These are phyloP conservation scores for Penicillium sp. DNA, from an alignment of 2,329 filamentous ascomycete species.

Conservation along the genomic window DNA sequence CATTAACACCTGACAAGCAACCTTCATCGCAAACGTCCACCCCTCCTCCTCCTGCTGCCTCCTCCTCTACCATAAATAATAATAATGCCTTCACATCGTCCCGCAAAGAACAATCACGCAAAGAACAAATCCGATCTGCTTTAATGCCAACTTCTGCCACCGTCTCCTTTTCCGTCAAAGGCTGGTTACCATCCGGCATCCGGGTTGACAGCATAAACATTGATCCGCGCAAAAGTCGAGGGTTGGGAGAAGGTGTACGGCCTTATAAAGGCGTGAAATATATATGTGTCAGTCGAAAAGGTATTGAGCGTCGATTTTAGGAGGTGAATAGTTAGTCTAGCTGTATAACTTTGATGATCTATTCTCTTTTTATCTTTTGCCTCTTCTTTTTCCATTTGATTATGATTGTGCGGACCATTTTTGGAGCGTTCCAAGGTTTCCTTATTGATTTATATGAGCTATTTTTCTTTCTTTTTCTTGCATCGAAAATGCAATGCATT, in stretches of 20 bases:
- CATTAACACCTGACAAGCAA: conserved; percentile 17
- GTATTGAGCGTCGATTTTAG: conserved; percentile 45
- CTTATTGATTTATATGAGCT: background rate
- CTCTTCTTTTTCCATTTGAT: background rate
- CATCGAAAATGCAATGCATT: background rate
- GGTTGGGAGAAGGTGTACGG: conserved; percentile 80
- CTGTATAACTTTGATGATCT: background rate
- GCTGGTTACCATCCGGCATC: conserved; percentile 62
- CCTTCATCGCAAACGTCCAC: conserved; percentile 14
- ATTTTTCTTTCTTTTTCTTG: background rate
- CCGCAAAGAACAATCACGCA: conserved; percentile 23
- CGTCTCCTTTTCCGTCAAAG: conserved; percentile 61
- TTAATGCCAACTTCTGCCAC: conserved; percentile 76
- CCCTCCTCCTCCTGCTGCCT: background rate
- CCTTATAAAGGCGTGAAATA: conserved; percentile 99
- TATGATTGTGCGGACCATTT: background rate
- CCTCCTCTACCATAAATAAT: conserved; percentile 6
- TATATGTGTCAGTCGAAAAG: conserved; percentile 64
- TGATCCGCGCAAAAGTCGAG: conserved; percentile 74
- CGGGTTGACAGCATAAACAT: conserved; percentile 60
- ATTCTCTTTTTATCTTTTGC: background rate
- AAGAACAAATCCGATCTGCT: conserved; percentile 64
- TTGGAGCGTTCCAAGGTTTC: background rate
- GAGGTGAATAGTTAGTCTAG: background rate
- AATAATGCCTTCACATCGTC: conserved; percentile 18